Conservation (phyloP, 2,329 filamentous ascomycete species). For the Aspergillus luchuensis region DNA sequence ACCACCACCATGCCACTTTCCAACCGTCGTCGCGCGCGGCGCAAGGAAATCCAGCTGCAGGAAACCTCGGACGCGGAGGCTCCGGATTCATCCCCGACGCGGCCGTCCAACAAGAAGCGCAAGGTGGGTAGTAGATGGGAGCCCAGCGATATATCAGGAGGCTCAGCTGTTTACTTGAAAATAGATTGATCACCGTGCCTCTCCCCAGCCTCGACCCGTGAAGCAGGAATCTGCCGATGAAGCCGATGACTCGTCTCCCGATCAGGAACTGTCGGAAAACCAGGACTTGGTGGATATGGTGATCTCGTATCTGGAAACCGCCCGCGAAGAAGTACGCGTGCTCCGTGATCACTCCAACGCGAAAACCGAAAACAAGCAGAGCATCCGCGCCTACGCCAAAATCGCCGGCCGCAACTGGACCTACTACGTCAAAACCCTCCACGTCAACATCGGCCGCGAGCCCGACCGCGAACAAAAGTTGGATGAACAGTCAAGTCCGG, state of each 20-base stretch:
- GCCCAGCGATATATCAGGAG: background rate
- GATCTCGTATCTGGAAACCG: slow-evolving; percentile 49
- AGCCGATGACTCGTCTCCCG: slow-evolving; percentile 44
- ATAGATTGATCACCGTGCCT: slow-evolving; percentile 40
- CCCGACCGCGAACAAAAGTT: slow-evolving; percentile 48
- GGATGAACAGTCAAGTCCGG: slow-evolving; percentile 50
- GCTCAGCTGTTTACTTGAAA: background rate
- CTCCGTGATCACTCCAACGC: slow-evolving; percentile 49
- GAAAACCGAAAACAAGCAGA: slow-evolving; percentile 48
- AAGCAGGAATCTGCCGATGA: slow-evolving; percentile 45
- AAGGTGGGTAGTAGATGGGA: slow-evolving; percentile 38
- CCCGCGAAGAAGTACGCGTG: slow-evolving; percentile 49
- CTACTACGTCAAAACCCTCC: slow-evolving; percentile 53
- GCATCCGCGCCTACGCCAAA: slow-evolving; percentile 54
- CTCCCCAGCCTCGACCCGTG: slow-evolving; percentile 34
- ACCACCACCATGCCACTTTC: slow-evolving; percentile 42
- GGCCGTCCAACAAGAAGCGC: slow-evolving; percentile 51
- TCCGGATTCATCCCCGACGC: slow-evolving; percentile 51
- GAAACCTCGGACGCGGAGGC: slow-evolving; percentile 49
- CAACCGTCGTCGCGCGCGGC: slow-evolving; percentile 48
- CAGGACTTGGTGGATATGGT: slow-evolving; percentile 51
- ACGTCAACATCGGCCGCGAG: slow-evolving; percentile 53
- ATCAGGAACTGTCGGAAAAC: slow-evolving; percentile 45
- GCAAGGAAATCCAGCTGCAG: slow-evolving; percentile 48
- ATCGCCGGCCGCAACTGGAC: slow-evolving; percentile 55